Conservation (phyloP, 768 basidiomycete species). For the Lentinula sp. region DNA sequence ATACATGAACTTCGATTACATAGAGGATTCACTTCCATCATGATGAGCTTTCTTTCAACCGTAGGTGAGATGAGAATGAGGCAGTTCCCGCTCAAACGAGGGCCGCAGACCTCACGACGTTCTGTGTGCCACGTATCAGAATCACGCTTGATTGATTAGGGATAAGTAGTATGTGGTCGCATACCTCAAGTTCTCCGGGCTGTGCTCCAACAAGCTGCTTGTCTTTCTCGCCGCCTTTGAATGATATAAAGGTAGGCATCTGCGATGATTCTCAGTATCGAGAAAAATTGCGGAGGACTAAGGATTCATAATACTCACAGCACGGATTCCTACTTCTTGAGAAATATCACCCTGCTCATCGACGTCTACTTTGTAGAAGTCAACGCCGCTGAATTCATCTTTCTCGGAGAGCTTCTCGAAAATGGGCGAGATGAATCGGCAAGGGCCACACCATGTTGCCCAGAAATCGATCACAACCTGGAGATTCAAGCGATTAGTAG, state of each 20-base stretch:
- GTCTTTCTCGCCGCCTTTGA: slow-evolving; percentile 28
- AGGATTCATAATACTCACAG: slow-evolving; percentile 34
- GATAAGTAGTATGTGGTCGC: not conserved
- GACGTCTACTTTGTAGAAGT: slow-evolving; percentile 73
- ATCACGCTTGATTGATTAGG: too few relatives aligned
- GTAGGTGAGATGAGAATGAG: too few relatives aligned
- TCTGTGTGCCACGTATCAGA: not conserved
- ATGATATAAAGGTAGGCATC: slow-evolving; percentile 39
- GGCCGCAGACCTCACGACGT: not conserved
- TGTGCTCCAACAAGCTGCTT: slow-evolving; percentile 43
- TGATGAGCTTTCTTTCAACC: too few relatives aligned
- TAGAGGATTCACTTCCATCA: too few relatives aligned
- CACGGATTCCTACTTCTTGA: slow-evolving; percentile 54
- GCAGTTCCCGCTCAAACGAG: not conserved
- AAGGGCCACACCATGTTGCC: slow-evolving; percentile 76
- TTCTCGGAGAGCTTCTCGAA: slow-evolving; percentile 49
- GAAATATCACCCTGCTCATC: slow-evolving; percentile 51
- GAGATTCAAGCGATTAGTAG: slow-evolving; percentile 4
- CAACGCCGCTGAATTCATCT: slow-evolving; percentile 27
- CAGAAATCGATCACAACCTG: slow-evolving; percentile 61
- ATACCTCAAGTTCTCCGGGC: slow-evolving; percentile 33
- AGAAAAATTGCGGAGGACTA: not conserved
- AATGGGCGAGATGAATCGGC: slow-evolving; percentile 58
- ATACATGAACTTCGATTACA: too few relatives aligned
- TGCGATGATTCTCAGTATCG: slow-evolving; percentile 8